Evolutionary conservation across 2,329 filamentous ascomycete species (phyloP).

Genomic region (Colletotrichum eremochloae): DNA sequence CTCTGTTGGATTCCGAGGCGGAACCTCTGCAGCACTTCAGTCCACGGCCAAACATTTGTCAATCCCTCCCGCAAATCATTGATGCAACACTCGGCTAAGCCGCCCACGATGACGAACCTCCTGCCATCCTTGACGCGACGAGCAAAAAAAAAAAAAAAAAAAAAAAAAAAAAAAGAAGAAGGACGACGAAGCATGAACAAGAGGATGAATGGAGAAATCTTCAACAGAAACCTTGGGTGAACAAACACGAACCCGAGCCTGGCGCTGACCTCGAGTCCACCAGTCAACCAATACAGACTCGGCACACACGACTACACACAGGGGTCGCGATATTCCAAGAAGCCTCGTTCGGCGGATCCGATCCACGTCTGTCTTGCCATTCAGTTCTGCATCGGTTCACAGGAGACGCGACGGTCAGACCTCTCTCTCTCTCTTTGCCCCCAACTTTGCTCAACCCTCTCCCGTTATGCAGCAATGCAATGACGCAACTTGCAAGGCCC

Average conservation of each 20-base stretch:
- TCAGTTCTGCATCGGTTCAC: slow-evolving; percentile 24
- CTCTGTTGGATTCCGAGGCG: background rate
- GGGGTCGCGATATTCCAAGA: background rate
- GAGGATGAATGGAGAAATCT: background rate
- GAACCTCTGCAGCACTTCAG: background rate
- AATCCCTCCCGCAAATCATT: background rate
- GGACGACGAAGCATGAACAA: background rate
- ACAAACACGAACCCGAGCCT: background rate
- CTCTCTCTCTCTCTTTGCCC: background rate
- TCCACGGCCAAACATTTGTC: background rate
- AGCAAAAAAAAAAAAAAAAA: background rate
- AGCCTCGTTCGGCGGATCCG: slow-evolving; percentile 19
- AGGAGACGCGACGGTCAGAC: slow-evolving; percentile 25
- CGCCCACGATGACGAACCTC: background rate
- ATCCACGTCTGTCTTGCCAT: background rate
- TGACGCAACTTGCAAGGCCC: slow-evolving; percentile 8
- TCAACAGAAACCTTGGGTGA: background rate
- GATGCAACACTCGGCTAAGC: background rate
- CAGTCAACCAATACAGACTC: background rate
- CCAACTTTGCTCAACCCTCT: slow-evolving; percentile 26
- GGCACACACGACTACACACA: background rate
- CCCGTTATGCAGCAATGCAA: slow-evolving; percentile 1
- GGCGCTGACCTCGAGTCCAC: background rate
- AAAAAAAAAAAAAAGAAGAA: background rate
- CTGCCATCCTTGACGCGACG: background rate